phyloP scores from a whole-genome alignment of 78 protist species.

The Dictyostelium firmibasis region DNA sequence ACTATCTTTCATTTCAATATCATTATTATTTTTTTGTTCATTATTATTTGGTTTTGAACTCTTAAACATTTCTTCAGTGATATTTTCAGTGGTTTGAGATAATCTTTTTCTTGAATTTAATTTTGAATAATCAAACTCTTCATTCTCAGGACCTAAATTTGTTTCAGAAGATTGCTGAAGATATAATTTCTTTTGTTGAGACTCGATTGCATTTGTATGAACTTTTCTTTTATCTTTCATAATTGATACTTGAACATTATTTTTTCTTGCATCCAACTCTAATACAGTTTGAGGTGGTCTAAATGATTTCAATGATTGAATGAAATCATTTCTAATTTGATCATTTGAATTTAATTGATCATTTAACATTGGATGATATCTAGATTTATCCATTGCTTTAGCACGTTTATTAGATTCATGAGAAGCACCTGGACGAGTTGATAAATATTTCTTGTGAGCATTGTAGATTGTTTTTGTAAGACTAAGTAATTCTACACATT shows the following conservation, averaged over 20 bases:
- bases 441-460: constrained; percentile 86
- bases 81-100: background rate
- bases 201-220: constrained; percentile 23
- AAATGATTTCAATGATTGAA: constrained; percentile 45
- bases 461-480: constrained; percentile 40
- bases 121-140: background rate
- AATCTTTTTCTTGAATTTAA: background rate
- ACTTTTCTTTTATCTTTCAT: constrained; percentile 64
- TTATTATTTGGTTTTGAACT: background rate
- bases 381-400: background rate
- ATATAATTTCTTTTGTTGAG: background rate
- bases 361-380: constrained; percentile 2
- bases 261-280: constrained; percentile 35
- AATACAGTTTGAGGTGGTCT: constrained; percentile 83
- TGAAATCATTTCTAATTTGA: background rate
- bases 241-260: background rate
- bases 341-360: background rate
- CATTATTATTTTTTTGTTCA: background rate
- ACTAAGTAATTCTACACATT: constrained; percentile 32
- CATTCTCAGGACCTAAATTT: background rate
- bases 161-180: background rate
- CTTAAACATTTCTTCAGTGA: background rate
- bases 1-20: too few relatives aligned
- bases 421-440: constrained; percentile 88
- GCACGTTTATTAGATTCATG: constrained; percentile 74